Evolutionary conservation across 2,329 filamentous ascomycete species (phyloP), one percentile per base, ranked within the genome.

Genomic region (Epichloe gansuensis): DNA sequence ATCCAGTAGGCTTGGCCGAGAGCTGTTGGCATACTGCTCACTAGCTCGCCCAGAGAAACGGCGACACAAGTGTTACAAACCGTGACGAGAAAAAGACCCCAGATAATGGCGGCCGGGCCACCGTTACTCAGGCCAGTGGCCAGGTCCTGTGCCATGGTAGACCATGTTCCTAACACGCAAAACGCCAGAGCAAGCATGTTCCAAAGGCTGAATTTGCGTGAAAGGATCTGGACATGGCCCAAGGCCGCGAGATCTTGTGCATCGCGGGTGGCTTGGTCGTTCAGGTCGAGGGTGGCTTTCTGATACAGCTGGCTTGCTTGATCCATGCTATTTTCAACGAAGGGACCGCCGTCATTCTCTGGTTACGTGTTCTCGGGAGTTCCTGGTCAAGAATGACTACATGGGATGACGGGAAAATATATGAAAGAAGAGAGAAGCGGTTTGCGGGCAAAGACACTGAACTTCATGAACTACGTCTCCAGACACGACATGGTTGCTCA

Each of bases 1-100:
- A 68, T 64, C 76, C 77, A 82, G 61, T 77, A 80, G 0, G 77
- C 77, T 63, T 82, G 78, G 0, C 78, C 78, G 2, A 81, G 65
- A 0, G 78, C 77, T 0, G 77, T 81, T 4, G 78, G 78, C 77
- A 81, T 80, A 55, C 71, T 73, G 55, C 75, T 79, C 59, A 71
- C 73, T 44, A 80, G 66, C 61, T 81, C 77, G 46, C 75, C 77
- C 41, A 80, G 66, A 3, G 75, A 79, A 3, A 77, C 56, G 12
- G 75, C 76, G 41, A 80, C 74, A 53, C 74, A 78, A 1, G 76
- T 49, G 52, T 76, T 77, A 59, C 75, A 78, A 35, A 64, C 55
- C 5, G 74, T 73, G 53, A 78, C 76, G n/a, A 78, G 67, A 4
- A 68, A 63, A 5, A 80, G 64, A 1, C 76, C 76, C 76, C 76